Base-by-base conservation (phyloP, 2,329 filamentous ascomycete genomes). In the Exophiala bonariae region DNA sequence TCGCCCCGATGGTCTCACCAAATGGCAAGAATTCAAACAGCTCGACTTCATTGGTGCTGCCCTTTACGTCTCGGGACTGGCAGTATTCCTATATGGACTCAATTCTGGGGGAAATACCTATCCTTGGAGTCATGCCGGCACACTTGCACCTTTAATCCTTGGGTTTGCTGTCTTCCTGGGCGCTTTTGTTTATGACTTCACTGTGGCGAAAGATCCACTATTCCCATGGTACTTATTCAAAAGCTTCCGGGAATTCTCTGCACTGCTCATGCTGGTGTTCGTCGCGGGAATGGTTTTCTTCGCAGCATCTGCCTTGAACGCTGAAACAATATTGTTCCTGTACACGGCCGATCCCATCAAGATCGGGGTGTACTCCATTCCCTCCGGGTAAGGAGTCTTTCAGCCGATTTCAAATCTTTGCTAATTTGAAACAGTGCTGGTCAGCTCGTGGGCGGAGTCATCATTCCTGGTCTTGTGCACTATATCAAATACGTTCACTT, bases 1-100 rank as follows among this genome's bases (percentile, higher is more conserved):
- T 2, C 67, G 75, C 11, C 62, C 71, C 41, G 70, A 71, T 53
- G 71, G 69, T 43, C 61, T 74, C 55, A 69, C 64, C 41, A 62
- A 63, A 54, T 60, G 56, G 8, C 64, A 72, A 23, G 62, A 79
- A 9, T 49, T 80, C 16, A 59, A 55, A 16, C 68, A 69, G 38
- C 74, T 78, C 40, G 78, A 81, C 48, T 74, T 71, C 39, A 53
- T 79, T 16, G 78, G 78, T 22, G 77, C 76, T 1, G 57, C 78
- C 11, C 62, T 80, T 6, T 73, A 68, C 18, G 73, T 78, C 38
- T 56, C 63, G 22, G 78, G 78, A 6, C 63, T 79, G 49, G 69
- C 77, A 3, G 60, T 77, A 1, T 75, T 81, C 58, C 71, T 79
- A 60, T 70, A 71, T 32, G 78, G 75, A 2, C 40, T 53, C 19